Evolutionary conservation across 2,329 filamentous ascomycete species (phyloP).

Genomic region (Colletotrichum kahawae): DNA sequence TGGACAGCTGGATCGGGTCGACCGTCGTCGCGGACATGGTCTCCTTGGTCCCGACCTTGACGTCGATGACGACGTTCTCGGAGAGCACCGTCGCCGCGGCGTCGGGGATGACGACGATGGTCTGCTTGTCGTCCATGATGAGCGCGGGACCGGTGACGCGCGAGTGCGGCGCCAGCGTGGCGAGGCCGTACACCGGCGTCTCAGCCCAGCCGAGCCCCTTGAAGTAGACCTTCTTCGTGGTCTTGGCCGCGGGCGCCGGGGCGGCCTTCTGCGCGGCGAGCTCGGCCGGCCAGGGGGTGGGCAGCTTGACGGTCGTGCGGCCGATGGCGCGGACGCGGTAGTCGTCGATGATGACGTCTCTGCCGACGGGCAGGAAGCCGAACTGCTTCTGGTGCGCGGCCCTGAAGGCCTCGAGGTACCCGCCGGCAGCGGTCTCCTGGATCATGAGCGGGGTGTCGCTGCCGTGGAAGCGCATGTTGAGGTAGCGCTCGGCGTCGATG

Average conservation of each 20-base stretch:
- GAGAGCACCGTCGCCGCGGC: constrained; percentile 53
- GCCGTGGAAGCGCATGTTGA: constrained; percentile 50
- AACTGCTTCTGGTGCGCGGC: constrained; percentile 45
- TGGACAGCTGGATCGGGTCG: constrained; percentile 75
- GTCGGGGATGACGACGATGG: constrained; percentile 72
- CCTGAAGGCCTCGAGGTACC: constrained; percentile 37
- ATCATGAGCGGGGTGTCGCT: constrained; percentile 50
- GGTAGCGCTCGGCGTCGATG: constrained; percentile 35
- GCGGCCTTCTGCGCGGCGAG: background rate
- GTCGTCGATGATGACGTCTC: constrained; percentile 46
- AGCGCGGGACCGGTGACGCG: constrained; percentile 69
- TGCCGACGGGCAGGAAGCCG: constrained; percentile 39
- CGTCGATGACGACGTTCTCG: constrained; percentile 47
- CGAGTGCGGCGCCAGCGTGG: constrained; percentile 65
- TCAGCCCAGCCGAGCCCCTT: constrained; percentile 36
- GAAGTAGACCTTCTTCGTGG: constrained; percentile 23
- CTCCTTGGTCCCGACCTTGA: constrained; percentile 9
- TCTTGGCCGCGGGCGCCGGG: background rate
- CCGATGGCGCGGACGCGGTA: constrained; percentile 45
- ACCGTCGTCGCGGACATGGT: constrained; percentile 37
- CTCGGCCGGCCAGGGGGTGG: constrained; percentile 2
- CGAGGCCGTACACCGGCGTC: constrained; percentile 72
- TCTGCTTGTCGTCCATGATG: constrained; percentile 72
- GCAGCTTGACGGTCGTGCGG: constrained; percentile 7
- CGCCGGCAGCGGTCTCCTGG: constrained; percentile 28